phyloP scores from a whole-genome alignment of 1,284 basidiomycete species.

The Sanghuangporus baumii region DNA sequence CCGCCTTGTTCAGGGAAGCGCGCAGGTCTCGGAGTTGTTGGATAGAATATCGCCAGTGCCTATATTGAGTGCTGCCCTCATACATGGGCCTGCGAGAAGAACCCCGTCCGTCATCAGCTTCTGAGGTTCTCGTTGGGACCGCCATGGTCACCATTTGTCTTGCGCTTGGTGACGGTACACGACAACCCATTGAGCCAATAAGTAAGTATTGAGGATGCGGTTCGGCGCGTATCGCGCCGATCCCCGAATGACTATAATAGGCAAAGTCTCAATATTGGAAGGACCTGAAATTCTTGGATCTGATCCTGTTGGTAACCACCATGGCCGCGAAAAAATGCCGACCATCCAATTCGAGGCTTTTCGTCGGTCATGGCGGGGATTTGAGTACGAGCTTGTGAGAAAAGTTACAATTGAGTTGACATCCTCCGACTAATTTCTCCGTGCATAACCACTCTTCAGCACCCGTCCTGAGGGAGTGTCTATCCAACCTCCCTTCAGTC shows the following conservation, averaged over 20 bases:
- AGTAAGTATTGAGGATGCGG: neutral
- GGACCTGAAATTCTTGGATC: neutral
- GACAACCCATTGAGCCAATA: neutral
- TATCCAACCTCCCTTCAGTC: neutral
- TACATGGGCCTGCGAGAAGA: conserved; percentile 43
- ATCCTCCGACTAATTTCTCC: neutral
- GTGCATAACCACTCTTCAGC: neutral
- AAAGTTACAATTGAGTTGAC: neutral
- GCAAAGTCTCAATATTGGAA: neutral
- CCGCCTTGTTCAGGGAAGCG: conserved; percentile 61
- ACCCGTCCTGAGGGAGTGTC: neutral
- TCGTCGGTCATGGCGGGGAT: neutral
- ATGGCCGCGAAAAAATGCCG: neutral
- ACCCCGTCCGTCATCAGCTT: neutral
- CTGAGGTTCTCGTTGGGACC: neutral
- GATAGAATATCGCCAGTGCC: conserved; percentile 82
- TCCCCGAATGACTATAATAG: neutral
- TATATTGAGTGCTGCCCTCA: conserved; percentile 81
- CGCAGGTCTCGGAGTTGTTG: conserved; percentile 58
- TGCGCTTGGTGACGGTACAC: neutral
- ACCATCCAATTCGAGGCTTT: neutral
- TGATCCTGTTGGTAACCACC: neutral
- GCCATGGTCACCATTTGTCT: conserved; percentile 4
- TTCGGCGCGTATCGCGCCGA: neutral
- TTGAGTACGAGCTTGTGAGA: neutral